A percentile compares a stretch with the other conserved stretches of the same genome.
These are phyloP conservation scores for Grigorovia humatica DNA, from an alignment of 805 yeast species.

Conservation along the genomic window DNA sequence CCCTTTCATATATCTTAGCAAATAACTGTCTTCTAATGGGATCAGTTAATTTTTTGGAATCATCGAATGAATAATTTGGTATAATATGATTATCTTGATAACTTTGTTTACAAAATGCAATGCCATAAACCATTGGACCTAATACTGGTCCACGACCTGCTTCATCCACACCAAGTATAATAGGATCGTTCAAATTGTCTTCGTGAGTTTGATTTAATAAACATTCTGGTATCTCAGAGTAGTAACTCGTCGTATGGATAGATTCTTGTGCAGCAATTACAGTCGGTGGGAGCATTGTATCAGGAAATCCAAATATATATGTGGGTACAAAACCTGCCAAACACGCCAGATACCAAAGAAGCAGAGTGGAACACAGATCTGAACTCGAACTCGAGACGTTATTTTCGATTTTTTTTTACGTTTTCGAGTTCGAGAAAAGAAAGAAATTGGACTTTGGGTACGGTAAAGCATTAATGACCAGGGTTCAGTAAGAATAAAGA, in stretches of 20 bases:
- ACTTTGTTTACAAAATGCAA: constrained; percentile 58
- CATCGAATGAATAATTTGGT: constrained; percentile 73
- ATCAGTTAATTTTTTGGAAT: constrained; percentile 79
- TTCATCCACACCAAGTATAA: constrained; percentile 84
- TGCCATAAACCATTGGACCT: constrained; percentile 96
- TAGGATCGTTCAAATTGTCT: constrained; percentile 25
- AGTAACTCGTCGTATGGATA: constrained; percentile 36
- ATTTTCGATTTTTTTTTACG: too few species aligned
- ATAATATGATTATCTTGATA: constrained; percentile 39
- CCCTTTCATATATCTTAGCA: constrained; percentile 45
- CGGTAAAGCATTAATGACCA: too few species aligned
- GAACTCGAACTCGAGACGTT: too few species aligned
- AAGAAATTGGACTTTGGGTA: too few species aligned
- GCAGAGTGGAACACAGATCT: neutral
- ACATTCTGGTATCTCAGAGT: constrained; percentile 39
- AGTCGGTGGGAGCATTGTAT: constrained; percentile 22
- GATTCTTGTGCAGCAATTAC: constrained; percentile 15
- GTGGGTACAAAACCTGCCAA: neutral
- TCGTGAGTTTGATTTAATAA: neutral
- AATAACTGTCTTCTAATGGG: constrained; percentile 55
- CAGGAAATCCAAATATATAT: neutral
- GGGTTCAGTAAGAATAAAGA: neutral
- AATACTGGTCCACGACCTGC: constrained; percentile 98
- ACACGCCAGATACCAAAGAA: too few species aligned
- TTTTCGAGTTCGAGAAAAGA: too few species aligned